These are phyloP conservation scores for Angomonas deanei DNA, from an alignment of 208 protist genomes.

Conservation along the genomic window DNA sequence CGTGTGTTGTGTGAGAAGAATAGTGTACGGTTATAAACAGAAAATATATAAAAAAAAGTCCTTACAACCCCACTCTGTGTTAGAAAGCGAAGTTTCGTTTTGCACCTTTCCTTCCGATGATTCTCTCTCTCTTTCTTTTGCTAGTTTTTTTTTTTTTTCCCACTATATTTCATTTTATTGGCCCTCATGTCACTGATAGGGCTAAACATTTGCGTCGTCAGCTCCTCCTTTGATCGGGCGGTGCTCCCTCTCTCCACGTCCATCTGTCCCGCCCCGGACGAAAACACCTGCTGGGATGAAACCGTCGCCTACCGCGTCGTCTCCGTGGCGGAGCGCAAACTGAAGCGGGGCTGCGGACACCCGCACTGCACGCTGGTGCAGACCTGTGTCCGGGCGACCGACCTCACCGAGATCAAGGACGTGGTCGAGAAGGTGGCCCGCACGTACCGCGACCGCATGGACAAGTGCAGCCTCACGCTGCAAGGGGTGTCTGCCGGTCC, in stretches of 20 bases:
- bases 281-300: slow-evolving; percentile 24
- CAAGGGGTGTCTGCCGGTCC: slow-evolving; percentile 33
- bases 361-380: slow-evolving; percentile 73
- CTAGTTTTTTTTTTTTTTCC: slow-evolving; percentile 7
- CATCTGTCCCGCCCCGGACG: slow-evolving; percentile 38
- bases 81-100: too few species aligned
- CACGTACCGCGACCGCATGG: slow-evolving; percentile 18
- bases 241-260: slow-evolving; percentile 60
- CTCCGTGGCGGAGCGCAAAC: slow-evolving; percentile 47
- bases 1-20: too few species aligned
- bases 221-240: slow-evolving; percentile 52
- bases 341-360: slow-evolving; percentile 42
- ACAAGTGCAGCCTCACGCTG: slow-evolving; percentile 35
- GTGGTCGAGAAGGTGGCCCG: slow-evolving; percentile 38
- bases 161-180: not conserved
- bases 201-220: slow-evolving; percentile 68
- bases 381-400: slow-evolving; percentile 47
- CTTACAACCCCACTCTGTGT: too few species aligned
- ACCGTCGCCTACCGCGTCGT: slow-evolving; percentile 44
- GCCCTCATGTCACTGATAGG: slow-evolving; percentile 38
- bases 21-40: too few species aligned
- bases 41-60: too few species aligned
- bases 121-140: not conserved
- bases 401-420: slow-evolving; percentile 35
- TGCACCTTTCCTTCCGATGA: not conserved